Conservation (phyloP, 78 protist species). For the Isochrysis galbana region DNA sequence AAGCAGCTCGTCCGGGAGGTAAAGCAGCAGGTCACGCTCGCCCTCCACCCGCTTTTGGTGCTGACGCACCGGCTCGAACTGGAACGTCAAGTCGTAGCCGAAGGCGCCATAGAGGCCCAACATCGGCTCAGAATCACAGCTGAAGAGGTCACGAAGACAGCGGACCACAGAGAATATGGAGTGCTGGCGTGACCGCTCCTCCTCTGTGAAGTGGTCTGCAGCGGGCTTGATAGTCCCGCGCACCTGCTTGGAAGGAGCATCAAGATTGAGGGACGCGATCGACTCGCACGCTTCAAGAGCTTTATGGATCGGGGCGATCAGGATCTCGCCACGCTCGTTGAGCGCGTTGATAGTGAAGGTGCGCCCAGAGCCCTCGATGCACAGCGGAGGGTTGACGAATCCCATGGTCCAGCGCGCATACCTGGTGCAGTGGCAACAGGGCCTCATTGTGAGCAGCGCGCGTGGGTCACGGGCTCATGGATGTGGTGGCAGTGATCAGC, state of each 20-base stretch:
- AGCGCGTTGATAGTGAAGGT: neutral
- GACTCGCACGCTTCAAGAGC: neutral
- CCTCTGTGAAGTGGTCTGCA: slow-evolving; percentile 28
- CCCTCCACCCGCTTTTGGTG: neutral
- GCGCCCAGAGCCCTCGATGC: neutral
- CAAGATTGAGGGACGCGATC: neutral
- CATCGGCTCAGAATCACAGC: neutral
- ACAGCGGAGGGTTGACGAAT: slow-evolving; percentile 36
- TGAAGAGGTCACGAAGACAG: neutral
- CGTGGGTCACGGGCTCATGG: no score
- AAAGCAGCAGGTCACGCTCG: slow-evolving; percentile 39
- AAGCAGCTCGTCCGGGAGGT: slow-evolving; percentile 34
- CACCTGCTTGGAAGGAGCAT: neutral
- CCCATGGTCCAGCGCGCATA: slow-evolving; percentile 38
- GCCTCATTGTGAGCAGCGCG: no score
- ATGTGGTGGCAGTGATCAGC: no score
- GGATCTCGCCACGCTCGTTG: slow-evolving; percentile 41
- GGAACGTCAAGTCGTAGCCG: slow-evolving; percentile 54
- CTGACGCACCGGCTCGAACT: slow-evolving; percentile 6
- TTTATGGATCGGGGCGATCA: neutral
- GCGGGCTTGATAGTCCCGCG: neutral
- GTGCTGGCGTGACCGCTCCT: slow-evolving; percentile 44
- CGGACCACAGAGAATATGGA: slow-evolving; percentile 49
- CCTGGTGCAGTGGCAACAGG: no score
- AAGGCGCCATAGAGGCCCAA: slow-evolving; percentile 53